These are phyloP conservation scores for Emmonsia crescens DNA, from an alignment of 2,329 filamentous ascomycete genomes.

Conservation along the genomic window DNA sequence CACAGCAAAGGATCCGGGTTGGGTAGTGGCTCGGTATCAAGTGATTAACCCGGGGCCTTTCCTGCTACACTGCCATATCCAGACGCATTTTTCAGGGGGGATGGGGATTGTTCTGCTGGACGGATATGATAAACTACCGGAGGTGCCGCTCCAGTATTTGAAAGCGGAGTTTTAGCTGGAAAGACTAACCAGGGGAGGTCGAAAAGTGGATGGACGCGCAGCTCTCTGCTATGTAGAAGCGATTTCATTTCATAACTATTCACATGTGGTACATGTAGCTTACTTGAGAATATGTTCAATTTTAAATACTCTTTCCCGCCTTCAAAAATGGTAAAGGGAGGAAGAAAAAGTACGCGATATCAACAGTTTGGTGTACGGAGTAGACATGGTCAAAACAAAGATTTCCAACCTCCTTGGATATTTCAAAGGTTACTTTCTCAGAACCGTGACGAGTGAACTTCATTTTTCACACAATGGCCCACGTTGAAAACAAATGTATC, in stretches of 20 bases:
- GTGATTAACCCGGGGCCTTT: conserved; percentile 38
- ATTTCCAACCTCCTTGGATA: background rate
- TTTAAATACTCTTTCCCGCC: background rate
- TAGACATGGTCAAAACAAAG: background rate
- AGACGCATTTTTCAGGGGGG: conserved; percentile 37
- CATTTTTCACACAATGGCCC: too few relatives aligned
- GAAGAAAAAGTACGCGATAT: background rate
- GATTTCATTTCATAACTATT: background rate
- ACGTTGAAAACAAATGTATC: too few relatives aligned
- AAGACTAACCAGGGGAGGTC: too few relatives aligned
- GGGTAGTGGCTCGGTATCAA: conserved; percentile 38
- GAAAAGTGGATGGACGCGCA: background rate
- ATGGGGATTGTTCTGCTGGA: conserved; percentile 41
- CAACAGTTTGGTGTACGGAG: background rate
- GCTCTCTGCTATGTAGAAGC: too few relatives aligned
- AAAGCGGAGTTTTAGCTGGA: background rate
- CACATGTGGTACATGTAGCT: background rate
- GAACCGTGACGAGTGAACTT: too few relatives aligned
- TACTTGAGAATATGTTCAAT: background rate
- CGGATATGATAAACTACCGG: conserved; percentile 38
- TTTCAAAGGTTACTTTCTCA: too few relatives aligned
- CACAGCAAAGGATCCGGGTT: conserved; percentile 17
- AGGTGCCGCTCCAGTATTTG: conserved; percentile 20
- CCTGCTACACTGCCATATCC: conserved; percentile 42
- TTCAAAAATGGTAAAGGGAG: background rate